Evolutionary conservation across 176 grass and related monocot species (phyloP).

Genomic region (Juncus effusus): DNA sequence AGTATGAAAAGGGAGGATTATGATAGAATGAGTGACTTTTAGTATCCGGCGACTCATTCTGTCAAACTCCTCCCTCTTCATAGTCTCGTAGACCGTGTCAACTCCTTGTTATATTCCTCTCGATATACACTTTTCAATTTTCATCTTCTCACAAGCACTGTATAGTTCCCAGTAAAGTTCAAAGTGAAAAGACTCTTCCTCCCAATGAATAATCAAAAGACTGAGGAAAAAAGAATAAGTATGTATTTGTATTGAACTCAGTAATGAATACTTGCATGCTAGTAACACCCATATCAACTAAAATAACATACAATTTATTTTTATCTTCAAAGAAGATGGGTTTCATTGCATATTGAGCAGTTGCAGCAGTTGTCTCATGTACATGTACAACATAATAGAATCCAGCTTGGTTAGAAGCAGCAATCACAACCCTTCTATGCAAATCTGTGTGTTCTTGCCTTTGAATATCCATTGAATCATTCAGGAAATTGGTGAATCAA

Average conservation of each 20-base stretch:
- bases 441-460: neutral
- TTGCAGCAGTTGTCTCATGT: conserved; percentile 1
- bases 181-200: conserved; percentile 67
- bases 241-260: conserved; percentile 48
- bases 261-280: conserved; percentile 38
- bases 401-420: neutral
- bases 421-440: neutral
- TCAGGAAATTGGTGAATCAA: too few species aligned
- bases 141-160: conserved; percentile 58
- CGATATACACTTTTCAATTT: conserved; percentile 56
- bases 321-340: too few species aligned
- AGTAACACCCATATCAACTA: conserved; percentile 2
- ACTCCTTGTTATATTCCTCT: conserved; percentile 61
- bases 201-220: conserved; percentile 62
- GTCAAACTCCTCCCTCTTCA: conserved; percentile 74
- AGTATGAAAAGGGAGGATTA: conserved; percentile 76
- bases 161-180: conserved; percentile 42
- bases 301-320: neutral
- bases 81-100: conserved; percentile 60
- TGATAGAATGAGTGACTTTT: conserved; percentile 44
- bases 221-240: conserved; percentile 57
- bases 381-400: neutral
- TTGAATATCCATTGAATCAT: too few species aligned
- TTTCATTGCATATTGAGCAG: neutral
- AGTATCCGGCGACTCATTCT: conserved; percentile 46